A percentile compares a stretch with the other conserved stretches of the same genome.
phyloP scores from a whole-genome alignment of 768 basidiomycete species.

The Calocera viscosa region DNA sequence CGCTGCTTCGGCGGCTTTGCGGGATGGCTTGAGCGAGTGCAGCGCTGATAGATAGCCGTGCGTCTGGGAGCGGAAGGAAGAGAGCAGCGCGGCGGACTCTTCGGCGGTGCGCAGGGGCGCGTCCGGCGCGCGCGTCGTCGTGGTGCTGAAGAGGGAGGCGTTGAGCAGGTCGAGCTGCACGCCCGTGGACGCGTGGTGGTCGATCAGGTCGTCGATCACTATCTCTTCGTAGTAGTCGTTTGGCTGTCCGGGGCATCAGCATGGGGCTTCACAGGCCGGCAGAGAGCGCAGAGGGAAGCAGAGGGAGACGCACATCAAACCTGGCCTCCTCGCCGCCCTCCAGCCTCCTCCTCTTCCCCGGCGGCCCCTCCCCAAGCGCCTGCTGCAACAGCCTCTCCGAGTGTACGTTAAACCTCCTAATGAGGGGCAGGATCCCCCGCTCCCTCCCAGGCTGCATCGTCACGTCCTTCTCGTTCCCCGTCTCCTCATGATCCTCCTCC shows the following conservation, averaged over 20 bases:
- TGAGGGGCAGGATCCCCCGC: conserved; percentile 75
- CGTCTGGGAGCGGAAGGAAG: not conserved
- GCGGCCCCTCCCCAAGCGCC: conserved; percentile 12
- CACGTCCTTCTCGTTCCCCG: conserved; percentile 75
- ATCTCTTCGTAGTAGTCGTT: conserved; percentile 44
- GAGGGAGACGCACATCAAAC: conserved; percentile 15
- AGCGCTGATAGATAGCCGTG: not conserved
- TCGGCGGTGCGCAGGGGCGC: not conserved
- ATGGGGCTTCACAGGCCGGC: too few relatives aligned
- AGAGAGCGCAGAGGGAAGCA: too few relatives aligned
- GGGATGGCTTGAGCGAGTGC: conserved; percentile 52
- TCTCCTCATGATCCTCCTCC: conserved; percentile 78
- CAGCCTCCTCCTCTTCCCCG: conserved; percentile 3
- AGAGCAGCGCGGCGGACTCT: not conserved
- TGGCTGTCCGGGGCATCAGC: too few relatives aligned
- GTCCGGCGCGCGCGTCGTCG: not conserved
- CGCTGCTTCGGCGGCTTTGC: conserved; percentile 54
- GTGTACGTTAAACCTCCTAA: conserved; percentile 95
- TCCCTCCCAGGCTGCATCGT: conserved; percentile 96
- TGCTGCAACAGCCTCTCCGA: conserved; percentile 78
- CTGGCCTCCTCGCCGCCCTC: not conserved
- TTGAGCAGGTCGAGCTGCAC: conserved; percentile 44
- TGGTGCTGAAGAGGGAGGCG: not conserved
- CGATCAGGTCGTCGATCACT: conserved; percentile 74
- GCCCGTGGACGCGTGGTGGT: conserved; percentile 19